phyloP scores from a whole-genome alignment of 768 basidiomycete genomes.

The Suillus occidentalis region DNA sequence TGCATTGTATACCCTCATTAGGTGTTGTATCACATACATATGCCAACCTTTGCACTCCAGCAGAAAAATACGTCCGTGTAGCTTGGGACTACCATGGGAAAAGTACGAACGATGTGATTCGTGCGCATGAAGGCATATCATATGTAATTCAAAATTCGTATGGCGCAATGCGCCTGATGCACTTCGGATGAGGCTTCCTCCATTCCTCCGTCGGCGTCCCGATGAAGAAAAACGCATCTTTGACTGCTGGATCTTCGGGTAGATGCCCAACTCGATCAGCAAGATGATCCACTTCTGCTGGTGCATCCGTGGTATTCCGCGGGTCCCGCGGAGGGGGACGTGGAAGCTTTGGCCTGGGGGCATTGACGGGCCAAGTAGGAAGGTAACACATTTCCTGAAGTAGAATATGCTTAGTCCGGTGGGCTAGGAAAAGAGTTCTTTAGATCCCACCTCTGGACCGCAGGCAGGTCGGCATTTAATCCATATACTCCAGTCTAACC shows the following conservation, averaged over 20 bases:
- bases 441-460: constrained; percentile 15
- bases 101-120: neutral
- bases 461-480: constrained; percentile 20
- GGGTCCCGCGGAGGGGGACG: neutral
- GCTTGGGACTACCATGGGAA: neutral
- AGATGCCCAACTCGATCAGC: neutral
- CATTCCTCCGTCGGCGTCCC: constrained; percentile 14
- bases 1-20: neutral
- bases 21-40: neutral
- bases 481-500: constrained; percentile 27
- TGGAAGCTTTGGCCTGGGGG: neutral
- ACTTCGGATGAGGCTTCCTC: constrained; percentile 25
- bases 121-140: neutral
- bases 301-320: neutral
- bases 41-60: neutral
- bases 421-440: neutral
- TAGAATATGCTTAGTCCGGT: neutral
- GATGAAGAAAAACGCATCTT: neutral
- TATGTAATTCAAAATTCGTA: constrained; percentile 2
- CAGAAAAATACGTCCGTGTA: neutral
- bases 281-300: neutral
- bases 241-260: neutral
- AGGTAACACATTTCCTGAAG: constrained; percentile 28
- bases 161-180: constrained; percentile 15
- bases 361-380: constrained; percentile 23